A percentile compares a stretch with the other conserved stretches of the same genome.
Evolutionary conservation across 1,284 basidiomycete genomes (phyloP).

Genomic region (Heterobasidion annosum): DNA sequence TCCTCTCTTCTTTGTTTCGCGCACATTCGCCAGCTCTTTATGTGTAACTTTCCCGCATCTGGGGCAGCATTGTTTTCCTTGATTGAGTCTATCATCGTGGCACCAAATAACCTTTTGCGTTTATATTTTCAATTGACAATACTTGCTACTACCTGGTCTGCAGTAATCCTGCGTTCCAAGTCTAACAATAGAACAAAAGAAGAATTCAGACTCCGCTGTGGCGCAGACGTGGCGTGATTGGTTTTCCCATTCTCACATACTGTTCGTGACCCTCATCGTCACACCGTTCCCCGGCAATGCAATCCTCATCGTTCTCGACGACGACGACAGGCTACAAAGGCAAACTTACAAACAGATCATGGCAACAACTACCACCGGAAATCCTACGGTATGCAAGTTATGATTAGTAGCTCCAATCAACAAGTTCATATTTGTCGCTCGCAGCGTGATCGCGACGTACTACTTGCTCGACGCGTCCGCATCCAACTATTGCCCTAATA

Average conservation of each 20-base stretch:
- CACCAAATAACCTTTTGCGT: no score
- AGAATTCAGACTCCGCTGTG: background rate
- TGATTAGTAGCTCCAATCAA: conserved; percentile 10
- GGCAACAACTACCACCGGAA: conserved; percentile 62
- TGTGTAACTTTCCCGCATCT: no score
- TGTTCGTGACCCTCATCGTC: conserved; percentile 3
- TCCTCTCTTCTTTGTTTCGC: no score
- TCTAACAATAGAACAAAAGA: background rate
- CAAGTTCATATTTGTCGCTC: conserved; percentile 13
- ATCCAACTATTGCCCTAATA: conserved; percentile 37
- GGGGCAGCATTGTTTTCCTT: no score
- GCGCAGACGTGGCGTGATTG: background rate
- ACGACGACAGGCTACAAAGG: conserved; percentile 42
- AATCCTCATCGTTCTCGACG: conserved; percentile 10
- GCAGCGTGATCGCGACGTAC: conserved; percentile 53
- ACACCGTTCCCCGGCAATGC: conserved; percentile 2
- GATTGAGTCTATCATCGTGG: no score
- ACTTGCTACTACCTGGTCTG: no score
- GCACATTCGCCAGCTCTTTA: no score
- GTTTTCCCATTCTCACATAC: background rate
- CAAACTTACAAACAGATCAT: conserved; percentile 55
- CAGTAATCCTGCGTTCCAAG: no score
- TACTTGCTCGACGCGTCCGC: conserved; percentile 42
- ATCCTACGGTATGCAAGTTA: conserved; percentile 41
- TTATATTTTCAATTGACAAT: no score